Conservation (phyloP, 2,329 filamentous ascomycete genomes). For the Penicillium sp. region DNA sequence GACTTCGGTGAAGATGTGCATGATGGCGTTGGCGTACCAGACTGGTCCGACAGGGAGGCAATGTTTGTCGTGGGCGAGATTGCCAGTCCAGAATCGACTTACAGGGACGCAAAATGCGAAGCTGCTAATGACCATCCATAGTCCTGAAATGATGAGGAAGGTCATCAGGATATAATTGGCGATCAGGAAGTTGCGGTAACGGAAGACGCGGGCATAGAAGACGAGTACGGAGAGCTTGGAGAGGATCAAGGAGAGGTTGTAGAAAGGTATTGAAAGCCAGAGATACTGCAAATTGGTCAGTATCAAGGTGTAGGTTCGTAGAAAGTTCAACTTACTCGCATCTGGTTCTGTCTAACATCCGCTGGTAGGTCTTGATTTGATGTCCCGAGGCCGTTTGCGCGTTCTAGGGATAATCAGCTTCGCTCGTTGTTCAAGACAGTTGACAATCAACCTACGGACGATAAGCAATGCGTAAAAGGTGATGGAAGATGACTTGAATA, state of each 20-base stretch:
- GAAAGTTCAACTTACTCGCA: conserved; percentile 21
- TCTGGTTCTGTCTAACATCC: conserved; percentile 10
- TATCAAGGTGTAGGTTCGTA: background rate
- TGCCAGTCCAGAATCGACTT: conserved; percentile 22
- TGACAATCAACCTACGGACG: conserved; percentile 8
- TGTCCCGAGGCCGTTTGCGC: conserved; percentile 23
- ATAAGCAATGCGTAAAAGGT: conserved; percentile 11
- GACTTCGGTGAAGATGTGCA: conserved; percentile 28
- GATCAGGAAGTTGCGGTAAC: conserved; percentile 16
- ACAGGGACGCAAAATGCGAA: conserved; percentile 29
- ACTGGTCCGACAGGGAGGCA: conserved; percentile 22
- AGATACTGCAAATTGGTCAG: conserved; percentile 20
- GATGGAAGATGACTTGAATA: conserved; percentile 5
- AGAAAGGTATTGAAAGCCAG: conserved; percentile 33
- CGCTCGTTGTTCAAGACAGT: background rate
- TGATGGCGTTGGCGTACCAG: conserved; percentile 29
- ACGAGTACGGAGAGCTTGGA: conserved; percentile 32
- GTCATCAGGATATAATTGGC: conserved; percentile 16
- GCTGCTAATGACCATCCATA: conserved; percentile 29
- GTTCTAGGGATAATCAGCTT: conserved; percentile 11
- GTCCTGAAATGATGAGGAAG: conserved; percentile 19
- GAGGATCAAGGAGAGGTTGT: conserved; percentile 32
- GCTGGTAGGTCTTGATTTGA: background rate
- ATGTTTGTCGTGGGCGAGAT: background rate
- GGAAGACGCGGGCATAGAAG: conserved; percentile 34